Evolutionary conservation across 306 rosid genomes (phyloP), one percentile per base, ranked within the genome.

Genomic region (Geum urbanum): DNA sequence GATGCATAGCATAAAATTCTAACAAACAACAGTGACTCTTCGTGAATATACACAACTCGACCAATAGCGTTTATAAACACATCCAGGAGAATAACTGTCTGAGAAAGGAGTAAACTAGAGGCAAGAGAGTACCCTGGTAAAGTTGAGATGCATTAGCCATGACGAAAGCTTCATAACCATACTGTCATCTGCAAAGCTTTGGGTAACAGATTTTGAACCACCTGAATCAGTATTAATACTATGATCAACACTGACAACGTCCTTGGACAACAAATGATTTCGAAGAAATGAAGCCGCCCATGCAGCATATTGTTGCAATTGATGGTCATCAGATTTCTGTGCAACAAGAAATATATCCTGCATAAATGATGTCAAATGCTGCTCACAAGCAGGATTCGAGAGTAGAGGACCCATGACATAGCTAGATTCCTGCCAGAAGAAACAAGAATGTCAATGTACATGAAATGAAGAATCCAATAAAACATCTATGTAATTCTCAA

Each of bases 271-370:
- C 57, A 94, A 74, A 81, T 78, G 81, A 61, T 85, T 85, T 66
- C 86, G 84, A 64, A 94, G 96, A 80, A 90, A 85, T 47, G 91
- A 77, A 20, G 86, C 89, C 14, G 83, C 86, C 98, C 98, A 94
- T 63, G 97, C 85, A 70, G 97, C 96, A 88, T 81, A 81, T 62
- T 90, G 95, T 73, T 84, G 94, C 66, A 88, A 81, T 71, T 88
- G 84, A 76, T 73, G 89, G 76, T 79, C 88, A 83, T 88, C 87
- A 71, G 96, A 84, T 77, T 81, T 87, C 80, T 90, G 94, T 9
- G 98, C 97, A 75, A 94, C 88, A 41, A 90, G 97, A 88, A 87
- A 94, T 79, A 94, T 75, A 72, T 94, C 98, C 81, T 94, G 98
- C 84, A 88, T 81, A 84, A 87, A 74, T 9, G 91, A 78, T 70